A percentile compares a stretch with the other conserved stretches of the same genome.
Evolutionary conservation across 2,329 filamentous ascomycete genomes (phyloP).

Genomic region (Botrytis tulipae): DNA sequence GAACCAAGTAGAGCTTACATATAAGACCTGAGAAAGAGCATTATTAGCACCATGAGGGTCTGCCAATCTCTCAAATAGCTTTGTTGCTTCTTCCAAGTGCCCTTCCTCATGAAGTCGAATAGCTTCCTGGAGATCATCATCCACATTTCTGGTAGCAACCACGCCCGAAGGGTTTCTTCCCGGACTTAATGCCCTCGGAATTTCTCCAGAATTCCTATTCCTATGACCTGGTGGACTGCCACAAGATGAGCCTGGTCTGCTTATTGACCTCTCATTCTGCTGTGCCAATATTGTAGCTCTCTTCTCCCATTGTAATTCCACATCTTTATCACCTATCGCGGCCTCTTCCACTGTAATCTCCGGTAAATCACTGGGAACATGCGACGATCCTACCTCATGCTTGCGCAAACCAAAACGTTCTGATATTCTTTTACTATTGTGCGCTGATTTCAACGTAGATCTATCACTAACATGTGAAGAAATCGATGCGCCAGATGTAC

Average conservation of each 20-base stretch:
- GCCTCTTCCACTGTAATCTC: slow-evolving; percentile 54
- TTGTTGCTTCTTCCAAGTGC: slow-evolving; percentile 74
- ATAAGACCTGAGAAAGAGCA: slow-evolving; percentile 90
- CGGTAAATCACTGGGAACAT: slow-evolving; percentile 77
- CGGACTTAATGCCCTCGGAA: background rate
- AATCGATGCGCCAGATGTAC: slow-evolving; percentile 28
- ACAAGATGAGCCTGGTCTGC: slow-evolving; percentile 44
- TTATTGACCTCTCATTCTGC: slow-evolving; percentile 48
- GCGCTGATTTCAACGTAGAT: background rate
- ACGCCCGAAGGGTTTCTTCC: slow-evolving; percentile 27
- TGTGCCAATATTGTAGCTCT: slow-evolving; percentile 84
- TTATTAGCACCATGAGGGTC: slow-evolving; percentile 85
- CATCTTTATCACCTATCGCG: slow-evolving; percentile 45
- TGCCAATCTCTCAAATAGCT: slow-evolving; percentile 79
- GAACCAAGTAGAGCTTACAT: slow-evolving; percentile 41
- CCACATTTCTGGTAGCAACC: slow-evolving; percentile 53
- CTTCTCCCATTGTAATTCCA: slow-evolving; percentile 84
- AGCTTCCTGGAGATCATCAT: slow-evolving; percentile 86
- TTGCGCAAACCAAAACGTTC: slow-evolving; percentile 67
- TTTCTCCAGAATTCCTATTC: slow-evolving; percentile 25
- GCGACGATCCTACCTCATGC: slow-evolving; percentile 60
- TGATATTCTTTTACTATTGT: slow-evolving; percentile 52
- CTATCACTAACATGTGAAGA: slow-evolving; percentile 24
- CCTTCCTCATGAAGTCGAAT: slow-evolving; percentile 89
- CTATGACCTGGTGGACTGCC: slow-evolving; percentile 24